A percentile compares a stretch with the other conserved stretches of the same genome.
Evolutionary conservation across 2,329 filamentous ascomycete genomes (phyloP).

Genomic region (Cryphonectria japonica): DNA sequence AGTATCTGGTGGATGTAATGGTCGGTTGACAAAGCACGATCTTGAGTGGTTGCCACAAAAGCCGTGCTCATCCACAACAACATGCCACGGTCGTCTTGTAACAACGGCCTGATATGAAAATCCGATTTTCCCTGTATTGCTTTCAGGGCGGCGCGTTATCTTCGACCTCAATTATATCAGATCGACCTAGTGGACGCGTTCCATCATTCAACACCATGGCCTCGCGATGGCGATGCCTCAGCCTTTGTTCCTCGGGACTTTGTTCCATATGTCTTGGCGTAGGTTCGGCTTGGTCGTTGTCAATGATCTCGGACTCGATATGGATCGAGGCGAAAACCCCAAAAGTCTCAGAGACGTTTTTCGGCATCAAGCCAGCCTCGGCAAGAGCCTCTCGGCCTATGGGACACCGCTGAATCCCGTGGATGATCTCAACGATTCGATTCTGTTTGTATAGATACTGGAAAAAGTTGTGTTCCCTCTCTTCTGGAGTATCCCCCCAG

Average conservation of each 20-base stretch:
- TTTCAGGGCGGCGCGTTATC: conserved; percentile 43
- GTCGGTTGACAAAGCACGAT: not conserved
- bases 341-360: conserved; percentile 33
- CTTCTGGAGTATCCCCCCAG: conserved; percentile 62
- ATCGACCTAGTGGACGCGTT: conserved; percentile 71
- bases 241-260: conserved; percentile 69
- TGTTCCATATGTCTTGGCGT: conserved; percentile 52
- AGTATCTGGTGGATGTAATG: not conserved
- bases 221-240: conserved; percentile 77
- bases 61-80: not conserved
- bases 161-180: conserved; percentile 77
- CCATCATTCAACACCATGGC: conserved; percentile 91
- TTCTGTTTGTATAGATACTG: conserved; percentile 57
- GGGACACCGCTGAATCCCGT: conserved; percentile 51
- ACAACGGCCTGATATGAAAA: not conserved
- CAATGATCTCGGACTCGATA: conserved; percentile 29
- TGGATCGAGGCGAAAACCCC: conserved; percentile 29
- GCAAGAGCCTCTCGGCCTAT: conserved; percentile 56
- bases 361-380: conserved; percentile 52
- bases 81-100: not conserved
- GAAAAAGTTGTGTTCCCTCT: conserved; percentile 57
- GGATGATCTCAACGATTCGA: conserved; percentile 57
- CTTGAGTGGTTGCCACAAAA: not conserved
- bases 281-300: conserved; percentile 35
- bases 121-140: not conserved